Evolutionary conservation across 169 alveolate species (phyloP).

Genomic region (Cyclospora cayetanensis): DNA sequence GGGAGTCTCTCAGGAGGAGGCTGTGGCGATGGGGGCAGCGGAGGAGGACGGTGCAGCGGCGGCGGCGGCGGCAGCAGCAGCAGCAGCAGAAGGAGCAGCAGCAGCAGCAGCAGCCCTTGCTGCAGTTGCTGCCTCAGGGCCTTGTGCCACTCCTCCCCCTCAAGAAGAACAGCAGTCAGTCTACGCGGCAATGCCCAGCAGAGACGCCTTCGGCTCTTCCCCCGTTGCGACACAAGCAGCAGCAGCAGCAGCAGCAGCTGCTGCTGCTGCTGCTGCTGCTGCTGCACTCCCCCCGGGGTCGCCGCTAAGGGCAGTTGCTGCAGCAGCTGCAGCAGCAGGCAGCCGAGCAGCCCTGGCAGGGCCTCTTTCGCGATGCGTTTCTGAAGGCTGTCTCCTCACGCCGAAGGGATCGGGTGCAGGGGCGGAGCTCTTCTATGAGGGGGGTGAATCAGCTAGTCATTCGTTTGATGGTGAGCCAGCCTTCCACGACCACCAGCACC

Average conservation of each 20-base stretch:
- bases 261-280: constrained; percentile 5
- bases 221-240: not conserved
- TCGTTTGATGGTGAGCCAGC: not conserved
- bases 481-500: not conserved
- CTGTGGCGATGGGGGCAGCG: not conserved
- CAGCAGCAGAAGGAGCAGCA: constrained; percentile 7
- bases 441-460: not conserved
- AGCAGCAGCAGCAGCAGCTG: constrained; percentile 18
- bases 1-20: not conserved
- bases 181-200: not conserved
- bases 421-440: not conserved
- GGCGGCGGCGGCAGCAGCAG: not conserved
- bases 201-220: not conserved
- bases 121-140: not conserved
- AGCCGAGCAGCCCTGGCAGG: not conserved
- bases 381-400: not conserved
- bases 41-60: not conserved
- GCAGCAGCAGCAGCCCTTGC: constrained; percentile 15
- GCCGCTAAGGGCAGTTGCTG: not conserved
- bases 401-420: not conserved
- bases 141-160: not conserved
- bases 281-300: not conserved
- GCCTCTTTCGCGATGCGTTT: not conserved
- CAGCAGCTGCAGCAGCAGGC: not conserved
- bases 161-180: not conserved